A percentile compares a stretch with the other conserved stretches of the same genome.
Conservation (phyloP, 106 monocot species). For the Phalaenopsis equestris region DNA sequence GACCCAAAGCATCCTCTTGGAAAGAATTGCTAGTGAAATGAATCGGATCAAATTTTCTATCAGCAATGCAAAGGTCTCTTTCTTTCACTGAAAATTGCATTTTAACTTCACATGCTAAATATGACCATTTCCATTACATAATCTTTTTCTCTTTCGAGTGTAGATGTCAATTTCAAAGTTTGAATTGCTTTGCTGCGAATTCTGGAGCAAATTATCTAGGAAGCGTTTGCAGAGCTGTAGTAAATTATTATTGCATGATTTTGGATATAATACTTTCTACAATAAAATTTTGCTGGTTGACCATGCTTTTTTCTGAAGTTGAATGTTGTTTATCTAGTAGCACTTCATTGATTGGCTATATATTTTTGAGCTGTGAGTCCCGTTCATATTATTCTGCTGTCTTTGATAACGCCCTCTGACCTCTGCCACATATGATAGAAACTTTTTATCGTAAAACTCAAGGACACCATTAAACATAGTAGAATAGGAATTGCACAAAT, state of each 20-base stretch:
- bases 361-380: neutral
- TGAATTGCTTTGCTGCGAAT: neutral
- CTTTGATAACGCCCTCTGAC: neutral
- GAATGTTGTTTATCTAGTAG: neutral
- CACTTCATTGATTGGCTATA: neutral
- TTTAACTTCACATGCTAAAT: neutral
- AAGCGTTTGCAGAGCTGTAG: neutral
- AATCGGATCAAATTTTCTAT: conserved; percentile 86
- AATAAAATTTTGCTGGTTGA: neutral
- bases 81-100: conserved; percentile 7
- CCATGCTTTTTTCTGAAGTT: neutral
- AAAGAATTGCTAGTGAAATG: conserved; percentile 98
- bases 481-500: conserved; percentile 4
- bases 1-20: conserved; percentile 89
- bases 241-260: neutral
- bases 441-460: neutral
- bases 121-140: neutral
- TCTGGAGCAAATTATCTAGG: neutral
- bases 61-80: conserved; percentile 68
- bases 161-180: neutral
- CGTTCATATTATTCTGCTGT: neutral
- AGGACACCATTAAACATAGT: neutral
- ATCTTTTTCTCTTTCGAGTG: neutral
- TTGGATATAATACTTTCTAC: neutral
- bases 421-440: neutral